Conservation (phyloP, 108 stramenopile species). For the Chaetoceros tenuissimus region DNA sequence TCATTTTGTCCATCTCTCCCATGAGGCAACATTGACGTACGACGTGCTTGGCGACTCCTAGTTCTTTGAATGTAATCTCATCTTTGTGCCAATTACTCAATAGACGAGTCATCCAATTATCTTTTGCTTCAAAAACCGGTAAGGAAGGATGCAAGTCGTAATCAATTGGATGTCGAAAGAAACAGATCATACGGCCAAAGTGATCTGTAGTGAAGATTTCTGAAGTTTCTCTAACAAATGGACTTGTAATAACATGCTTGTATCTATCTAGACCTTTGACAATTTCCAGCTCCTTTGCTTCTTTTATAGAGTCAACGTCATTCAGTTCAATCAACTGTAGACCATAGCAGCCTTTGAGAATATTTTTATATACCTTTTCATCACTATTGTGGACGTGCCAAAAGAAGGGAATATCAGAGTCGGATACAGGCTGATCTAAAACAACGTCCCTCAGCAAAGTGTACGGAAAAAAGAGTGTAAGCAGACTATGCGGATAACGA, state of each 20-base stretch:
- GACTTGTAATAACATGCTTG: slow-evolving; percentile 32
- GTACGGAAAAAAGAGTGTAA: slow-evolving; percentile 40
- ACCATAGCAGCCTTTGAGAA: slow-evolving; percentile 31
- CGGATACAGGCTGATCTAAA: slow-evolving; percentile 32
- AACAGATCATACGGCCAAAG: slow-evolving; percentile 28
- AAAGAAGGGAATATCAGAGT: slow-evolving; percentile 35
- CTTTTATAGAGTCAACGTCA: slow-evolving; percentile 19
- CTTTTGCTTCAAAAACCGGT: slow-evolving; percentile 17
- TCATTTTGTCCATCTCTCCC: slow-evolving; percentile 28
- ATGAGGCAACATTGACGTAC: slow-evolving; percentile 25
- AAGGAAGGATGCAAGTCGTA: slow-evolving; percentile 27
- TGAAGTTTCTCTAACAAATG: slow-evolving; percentile 32
- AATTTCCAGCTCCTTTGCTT: slow-evolving; percentile 27
- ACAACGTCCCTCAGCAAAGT: slow-evolving; percentile 42
- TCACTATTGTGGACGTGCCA: slow-evolving; percentile 33
- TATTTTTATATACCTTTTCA: slow-evolving; percentile 19
- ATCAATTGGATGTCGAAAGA: slow-evolving; percentile 44
- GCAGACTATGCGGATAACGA: slow-evolving; percentile 36
- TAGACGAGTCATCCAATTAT: slow-evolving; percentile 31
- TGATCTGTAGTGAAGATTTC: slow-evolving; percentile 35
- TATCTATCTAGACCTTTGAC: slow-evolving; percentile 17
- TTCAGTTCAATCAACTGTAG: slow-evolving; percentile 32
- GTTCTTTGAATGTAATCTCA: slow-evolving; percentile 28
- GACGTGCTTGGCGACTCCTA: slow-evolving; percentile 42
- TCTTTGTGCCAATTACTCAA: slow-evolving; percentile 21